Evolutionary conservation across 2,329 filamentous ascomycete species (phyloP).

Genomic region (Chrysoporthe deuterocubensis): DNA sequence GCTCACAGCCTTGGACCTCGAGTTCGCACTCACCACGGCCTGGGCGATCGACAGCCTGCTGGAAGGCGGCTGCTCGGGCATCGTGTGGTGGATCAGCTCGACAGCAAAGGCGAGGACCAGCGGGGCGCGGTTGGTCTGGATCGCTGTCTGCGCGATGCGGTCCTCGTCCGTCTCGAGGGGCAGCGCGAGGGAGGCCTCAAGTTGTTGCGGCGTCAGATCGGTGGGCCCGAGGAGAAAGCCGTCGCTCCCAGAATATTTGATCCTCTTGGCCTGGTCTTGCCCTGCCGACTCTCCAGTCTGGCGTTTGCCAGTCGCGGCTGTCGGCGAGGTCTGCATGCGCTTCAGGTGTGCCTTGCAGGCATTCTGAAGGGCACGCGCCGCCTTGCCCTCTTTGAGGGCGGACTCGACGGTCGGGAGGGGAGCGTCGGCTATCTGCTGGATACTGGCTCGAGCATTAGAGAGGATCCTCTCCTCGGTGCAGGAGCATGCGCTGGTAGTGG

Average conservation of each 20-base stretch:
- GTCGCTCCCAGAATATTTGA: conserved; percentile 35
- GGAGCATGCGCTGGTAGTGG: background rate
- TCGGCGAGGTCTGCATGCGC: conserved; percentile 33
- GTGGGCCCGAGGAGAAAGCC: conserved; percentile 37
- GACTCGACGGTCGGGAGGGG: conserved; percentile 48
- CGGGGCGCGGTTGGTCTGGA: conserved; percentile 81
- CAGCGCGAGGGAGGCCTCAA: conserved; percentile 66
- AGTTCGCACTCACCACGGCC: conserved; percentile 82
- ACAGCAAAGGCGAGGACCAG: conserved; percentile 81
- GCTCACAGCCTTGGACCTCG: conserved; percentile 73
- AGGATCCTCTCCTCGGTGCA: background rate
- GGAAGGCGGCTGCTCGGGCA: conserved; percentile 84
- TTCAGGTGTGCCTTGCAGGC: conserved; percentile 60
- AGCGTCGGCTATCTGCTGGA: conserved; percentile 59
- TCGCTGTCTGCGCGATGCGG: conserved; percentile 57
- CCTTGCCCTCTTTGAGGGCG: conserved; percentile 53
- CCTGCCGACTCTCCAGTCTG: conserved; percentile 32
- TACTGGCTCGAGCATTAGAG: conserved; percentile 41
- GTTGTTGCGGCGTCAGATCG: conserved; percentile 55
- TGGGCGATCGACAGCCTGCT: conserved; percentile 82
- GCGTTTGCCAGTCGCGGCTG: conserved; percentile 38
- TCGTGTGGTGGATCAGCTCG: conserved; percentile 74
- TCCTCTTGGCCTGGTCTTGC: conserved; percentile 38
- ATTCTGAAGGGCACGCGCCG: conserved; percentile 54
- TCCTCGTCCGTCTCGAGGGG: conserved; percentile 63